Percentiles rank a stretch among this genome's conserved stretches.
Conservation (phyloP, 805 yeast species). For the Metschnikowia amazonensis region DNA sequence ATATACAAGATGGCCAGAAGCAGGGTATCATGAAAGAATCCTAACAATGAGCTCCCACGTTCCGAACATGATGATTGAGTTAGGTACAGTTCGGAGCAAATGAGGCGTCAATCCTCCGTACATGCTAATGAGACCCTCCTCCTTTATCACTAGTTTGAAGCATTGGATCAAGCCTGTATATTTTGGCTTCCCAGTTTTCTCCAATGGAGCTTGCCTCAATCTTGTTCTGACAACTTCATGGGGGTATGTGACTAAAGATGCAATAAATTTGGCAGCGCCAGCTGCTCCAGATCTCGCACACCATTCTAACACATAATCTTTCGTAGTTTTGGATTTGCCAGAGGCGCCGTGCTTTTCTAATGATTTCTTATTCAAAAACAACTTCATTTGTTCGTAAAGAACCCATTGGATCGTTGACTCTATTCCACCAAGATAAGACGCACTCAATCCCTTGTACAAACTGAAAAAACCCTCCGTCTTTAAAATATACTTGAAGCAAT, state of each 20-base stretch:
- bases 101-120: slow-evolving; percentile 98
- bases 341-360: slow-evolving; percentile 31
- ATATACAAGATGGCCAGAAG: slow-evolving; percentile 9
- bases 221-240: slow-evolving; percentile 97
- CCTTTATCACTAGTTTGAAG: slow-evolving; percentile 77
- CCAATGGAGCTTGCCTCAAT: slow-evolving; percentile 85
- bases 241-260: slow-evolving; percentile 90
- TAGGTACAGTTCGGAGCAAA: slow-evolving; percentile 93
- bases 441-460: slow-evolving; percentile 86
- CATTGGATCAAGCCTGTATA: slow-evolving; percentile 89
- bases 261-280: slow-evolving; percentile 91
- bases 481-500: slow-evolving; percentile 69
- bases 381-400: slow-evolving; percentile 90
- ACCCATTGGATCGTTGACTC: slow-evolving; percentile 97
- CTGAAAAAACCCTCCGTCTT: slow-evolving; percentile 76
- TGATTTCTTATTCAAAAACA: slow-evolving; percentile 53
- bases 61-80: slow-evolving; percentile 97
- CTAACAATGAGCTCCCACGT: slow-evolving; percentile 82
- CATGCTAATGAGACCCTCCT: slow-evolving; percentile 90
- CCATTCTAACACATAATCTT: slow-evolving; percentile 81
- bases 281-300: slow-evolving; percentile 96
- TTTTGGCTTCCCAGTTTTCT: slow-evolving; percentile 72
- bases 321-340: slow-evolving; percentile 32
- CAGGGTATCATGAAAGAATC: slow-evolving; percentile 21
- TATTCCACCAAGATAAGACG: slow-evolving; percentile 88